Base-by-base conservation (phyloP, 495 filamentous ascomycete genomes). In the Neurospora discreta region DNA sequence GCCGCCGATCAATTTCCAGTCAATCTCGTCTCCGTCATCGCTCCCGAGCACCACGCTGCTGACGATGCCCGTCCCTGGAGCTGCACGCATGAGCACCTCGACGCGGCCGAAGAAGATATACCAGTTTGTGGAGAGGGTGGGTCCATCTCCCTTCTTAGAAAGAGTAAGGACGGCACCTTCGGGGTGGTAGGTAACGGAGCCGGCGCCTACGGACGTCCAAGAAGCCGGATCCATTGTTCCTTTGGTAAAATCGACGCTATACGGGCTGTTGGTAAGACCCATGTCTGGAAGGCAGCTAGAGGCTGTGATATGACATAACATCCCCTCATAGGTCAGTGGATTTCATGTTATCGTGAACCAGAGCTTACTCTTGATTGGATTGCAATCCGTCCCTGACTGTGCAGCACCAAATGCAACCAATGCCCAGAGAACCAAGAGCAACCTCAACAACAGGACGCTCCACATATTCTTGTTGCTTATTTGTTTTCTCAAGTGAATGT, bases 21-120 rank as follows among this genome's bases (percentile, higher is more conserved):
- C 94, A 73, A 98, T 92, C 82, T 98, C 94, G 80, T 98, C 95
- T 33, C 95, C 86, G 75, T 92, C 90, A 77, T 95, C 94, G 5
- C 93, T 96, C 79, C 94, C 88, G 74, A 98, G 81, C 65, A 97
- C 92, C 69, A 93, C 85, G 74, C 89, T 91, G 79, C 91, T 95
- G 69, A 98, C 87, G 58, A 97, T 85, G 71, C 92, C 92, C 10
- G 73, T 73, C 16, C 92, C 92, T 2, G 85, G 82, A 44, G 91
- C 86, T 71, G 90, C 89, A 79, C 89, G 85, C 65, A 91, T 79
- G 71, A 83, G 85, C 39, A 90, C 83, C 70, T 91, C 88, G 58
- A 91, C 83, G 58, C 87, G 87, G 72, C 92, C 92, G 80, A 91
- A 93, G 85, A 93, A 91, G 78, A 94, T 89, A 79, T 92, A 93